phyloP scores from a whole-genome alignment of 139 green algal species.

The Chlorella ohadii region DNA sequence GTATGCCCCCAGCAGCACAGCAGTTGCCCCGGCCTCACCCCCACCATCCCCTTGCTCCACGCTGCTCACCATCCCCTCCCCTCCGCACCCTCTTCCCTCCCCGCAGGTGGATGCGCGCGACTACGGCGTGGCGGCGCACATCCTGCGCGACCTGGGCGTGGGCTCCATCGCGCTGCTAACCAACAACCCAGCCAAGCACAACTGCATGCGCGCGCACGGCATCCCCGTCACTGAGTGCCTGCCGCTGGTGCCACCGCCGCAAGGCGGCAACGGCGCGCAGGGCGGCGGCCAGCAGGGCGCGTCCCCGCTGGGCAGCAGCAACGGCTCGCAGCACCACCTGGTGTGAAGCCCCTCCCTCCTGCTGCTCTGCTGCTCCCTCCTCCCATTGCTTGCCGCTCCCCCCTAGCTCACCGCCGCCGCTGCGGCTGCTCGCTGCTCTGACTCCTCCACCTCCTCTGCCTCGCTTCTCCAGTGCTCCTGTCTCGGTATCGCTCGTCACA shows the following conservation, averaged over 20 bases:
- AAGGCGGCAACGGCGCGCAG: neutral
- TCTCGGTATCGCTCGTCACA: neutral
- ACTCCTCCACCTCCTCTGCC: neutral
- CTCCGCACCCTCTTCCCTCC: neutral
- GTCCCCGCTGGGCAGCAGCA: neutral
- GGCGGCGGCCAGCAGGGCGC: neutral
- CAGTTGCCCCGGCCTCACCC: neutral
- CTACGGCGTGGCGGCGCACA: slow-evolving; percentile 93
- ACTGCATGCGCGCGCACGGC: slow-evolving; percentile 46
- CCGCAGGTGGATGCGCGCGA: slow-evolving; percentile 92
- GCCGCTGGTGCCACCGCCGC: neutral
- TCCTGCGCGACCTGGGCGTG: slow-evolving; percentile 84
- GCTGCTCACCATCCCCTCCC: neutral
- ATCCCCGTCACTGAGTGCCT: slow-evolving; percentile 25
- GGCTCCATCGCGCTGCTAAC: slow-evolving; percentile 87
- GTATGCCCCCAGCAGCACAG: neutral
- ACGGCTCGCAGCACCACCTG: neutral
- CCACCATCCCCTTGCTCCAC: neutral
- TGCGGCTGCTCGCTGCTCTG: neutral
- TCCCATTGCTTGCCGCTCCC: too few species aligned
- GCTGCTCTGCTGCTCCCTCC: too few species aligned
- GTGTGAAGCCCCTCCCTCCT: neutral
- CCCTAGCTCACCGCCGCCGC: too few species aligned
- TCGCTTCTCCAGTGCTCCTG: neutral
- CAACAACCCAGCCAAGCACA: slow-evolving; percentile 93